Percentiles rank a stretch among this genome's conserved stretches.
Evolutionary conservation across 176 grass and related monocot genomes (phyloP).

Genomic region (Oryza australiensis): DNA sequence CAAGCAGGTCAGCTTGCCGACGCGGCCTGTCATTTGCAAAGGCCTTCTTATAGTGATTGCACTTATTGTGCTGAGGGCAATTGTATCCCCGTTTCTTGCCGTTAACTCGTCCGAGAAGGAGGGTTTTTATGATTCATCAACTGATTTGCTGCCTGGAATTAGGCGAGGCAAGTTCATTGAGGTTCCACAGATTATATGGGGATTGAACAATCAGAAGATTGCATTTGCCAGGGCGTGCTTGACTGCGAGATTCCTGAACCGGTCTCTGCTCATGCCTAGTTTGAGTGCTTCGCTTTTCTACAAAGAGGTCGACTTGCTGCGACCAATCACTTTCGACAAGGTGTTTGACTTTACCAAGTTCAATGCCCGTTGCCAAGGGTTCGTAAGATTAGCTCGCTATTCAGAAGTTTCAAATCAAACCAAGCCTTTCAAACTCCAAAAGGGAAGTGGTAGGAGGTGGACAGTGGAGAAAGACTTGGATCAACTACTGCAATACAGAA

Average conservation of each 20-base stretch:
- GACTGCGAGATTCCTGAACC: slow-evolving; percentile 82
- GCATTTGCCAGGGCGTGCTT: slow-evolving; percentile 87
- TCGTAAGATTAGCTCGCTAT: slow-evolving; percentile 77
- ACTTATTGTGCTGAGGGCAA: slow-evolving; percentile 56
- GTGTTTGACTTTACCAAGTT: slow-evolving; percentile 90
- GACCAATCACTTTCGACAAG: slow-evolving; percentile 80
- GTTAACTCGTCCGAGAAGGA: slow-evolving; percentile 52
- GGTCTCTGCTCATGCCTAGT: slow-evolving; percentile 94
- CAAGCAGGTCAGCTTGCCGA: slow-evolving; percentile 48
- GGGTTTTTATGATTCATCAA: slow-evolving; percentile 45
- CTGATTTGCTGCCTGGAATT: slow-evolving; percentile 51
- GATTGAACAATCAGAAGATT: slow-evolving; percentile 99
- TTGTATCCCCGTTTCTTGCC: slow-evolving; percentile 57
- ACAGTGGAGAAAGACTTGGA: slow-evolving; percentile 83
- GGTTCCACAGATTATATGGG: slow-evolving; percentile 98
- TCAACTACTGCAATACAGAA: slow-evolving; percentile 65
- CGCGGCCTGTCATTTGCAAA: slow-evolving; percentile 55
- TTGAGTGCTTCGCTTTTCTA: slow-evolving; percentile 94
- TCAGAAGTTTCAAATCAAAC: slow-evolving; percentile 74
- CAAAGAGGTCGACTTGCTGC: slow-evolving; percentile 92
- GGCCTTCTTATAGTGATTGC: slow-evolving; percentile 53
- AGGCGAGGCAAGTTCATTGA: slow-evolving; percentile 79
- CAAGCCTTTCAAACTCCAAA: slow-evolving; percentile 59
- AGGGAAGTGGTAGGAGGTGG: slow-evolving; percentile 93
- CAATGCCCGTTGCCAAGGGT: slow-evolving; percentile 68